Conservation (phyloP, 2,329 filamentous ascomycete genomes). For the Colletotrichum musicola region DNA sequence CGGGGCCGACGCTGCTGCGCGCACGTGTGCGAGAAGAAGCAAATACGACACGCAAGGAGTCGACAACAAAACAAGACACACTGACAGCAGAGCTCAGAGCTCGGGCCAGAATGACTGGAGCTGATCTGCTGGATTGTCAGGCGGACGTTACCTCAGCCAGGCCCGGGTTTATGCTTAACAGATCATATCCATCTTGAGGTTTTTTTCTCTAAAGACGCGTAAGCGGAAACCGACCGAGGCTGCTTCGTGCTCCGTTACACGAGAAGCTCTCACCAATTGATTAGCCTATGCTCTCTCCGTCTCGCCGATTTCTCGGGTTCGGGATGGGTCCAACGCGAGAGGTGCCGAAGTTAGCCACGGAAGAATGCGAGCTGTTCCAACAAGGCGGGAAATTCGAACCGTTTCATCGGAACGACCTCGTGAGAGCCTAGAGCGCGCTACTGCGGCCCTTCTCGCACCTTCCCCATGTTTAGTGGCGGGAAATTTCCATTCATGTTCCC, state of each 20-base stretch:
- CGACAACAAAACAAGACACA: no score
- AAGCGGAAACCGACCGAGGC: slow-evolving; percentile 31
- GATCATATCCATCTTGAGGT: slow-evolving; percentile 26
- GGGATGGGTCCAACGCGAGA: background rate
- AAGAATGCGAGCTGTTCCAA: background rate
- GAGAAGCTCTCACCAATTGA: slow-evolving; percentile 3
- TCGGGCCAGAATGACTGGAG: slow-evolving; percentile 22
- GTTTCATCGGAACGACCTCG: slow-evolving; percentile 28
- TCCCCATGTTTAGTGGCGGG: slow-evolving; percentile 28
- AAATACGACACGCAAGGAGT: slow-evolving; percentile 7
- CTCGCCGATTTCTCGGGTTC: background rate
- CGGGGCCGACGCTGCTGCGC: background rate
- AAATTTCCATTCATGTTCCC: background rate
- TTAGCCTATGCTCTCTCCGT: background rate
- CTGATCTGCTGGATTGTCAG: background rate
- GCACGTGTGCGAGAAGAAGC: slow-evolving; percentile 2
- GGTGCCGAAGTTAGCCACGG: background rate
- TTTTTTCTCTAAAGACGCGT: background rate
- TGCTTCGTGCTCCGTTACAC: background rate
- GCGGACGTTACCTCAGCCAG: background rate
- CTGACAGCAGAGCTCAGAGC: background rate
- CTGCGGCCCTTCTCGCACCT: background rate
- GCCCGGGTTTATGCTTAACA: slow-evolving; percentile 34
- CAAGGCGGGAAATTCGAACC: slow-evolving; percentile 25
- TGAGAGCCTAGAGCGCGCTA: background rate